Percentiles rank a stretch among this genome's conserved stretches.
These are phyloP conservation scores for Symbiotaphrina buchneri DNA, from an alignment of 495 filamentous ascomycete species.

Conservation along the genomic window DNA sequence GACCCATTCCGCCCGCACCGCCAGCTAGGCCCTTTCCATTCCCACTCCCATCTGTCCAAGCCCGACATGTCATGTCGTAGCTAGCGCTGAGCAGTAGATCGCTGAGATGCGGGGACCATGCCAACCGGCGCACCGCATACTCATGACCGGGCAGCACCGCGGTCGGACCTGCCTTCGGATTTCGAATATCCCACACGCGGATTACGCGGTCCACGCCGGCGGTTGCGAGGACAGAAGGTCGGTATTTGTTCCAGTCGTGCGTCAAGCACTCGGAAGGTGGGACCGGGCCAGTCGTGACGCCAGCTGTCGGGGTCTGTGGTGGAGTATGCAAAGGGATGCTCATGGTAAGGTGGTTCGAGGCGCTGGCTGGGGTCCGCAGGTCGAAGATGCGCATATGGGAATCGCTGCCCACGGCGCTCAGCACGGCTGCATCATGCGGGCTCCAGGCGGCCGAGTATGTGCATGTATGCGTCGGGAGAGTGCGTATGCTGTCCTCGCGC, in stretches of 20 bases:
- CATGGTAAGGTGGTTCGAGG: conserved; percentile 60
- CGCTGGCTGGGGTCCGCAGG: conserved; percentile 55
- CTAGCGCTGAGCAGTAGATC: conserved; percentile 72
- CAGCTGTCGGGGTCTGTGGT: conserved; percentile 12
- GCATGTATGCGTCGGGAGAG: conserved; percentile 73
- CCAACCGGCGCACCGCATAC: conserved; percentile 64
- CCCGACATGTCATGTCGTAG: conserved; percentile 92
- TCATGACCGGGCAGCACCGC: conserved; percentile 61
- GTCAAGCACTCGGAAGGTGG: conserved; percentile 65
- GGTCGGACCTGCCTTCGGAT: conserved; percentile 43
- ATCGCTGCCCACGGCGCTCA: conserved; percentile 69
- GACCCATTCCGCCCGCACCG: conserved; percentile 10
- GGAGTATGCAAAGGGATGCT: conserved; percentile 57
- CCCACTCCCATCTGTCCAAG: conserved; percentile 65
- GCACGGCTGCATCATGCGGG: conserved; percentile 53
- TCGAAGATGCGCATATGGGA: conserved; percentile 77
- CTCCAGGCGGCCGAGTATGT: conserved; percentile 72
- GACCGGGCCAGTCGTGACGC: conserved; percentile 11
- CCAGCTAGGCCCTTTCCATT: conserved; percentile 14
- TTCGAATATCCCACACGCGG: conserved; percentile 72
- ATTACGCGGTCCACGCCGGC: conserved; percentile 78
- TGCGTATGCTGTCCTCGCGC: conserved; percentile 44
- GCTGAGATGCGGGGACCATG: conserved; percentile 79
- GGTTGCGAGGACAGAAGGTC: conserved; percentile 56
- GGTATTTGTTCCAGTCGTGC: conserved; percentile 99